phyloP scores from a whole-genome alignment of 345 rosid genomes.

The Brassica carinata region DNA sequence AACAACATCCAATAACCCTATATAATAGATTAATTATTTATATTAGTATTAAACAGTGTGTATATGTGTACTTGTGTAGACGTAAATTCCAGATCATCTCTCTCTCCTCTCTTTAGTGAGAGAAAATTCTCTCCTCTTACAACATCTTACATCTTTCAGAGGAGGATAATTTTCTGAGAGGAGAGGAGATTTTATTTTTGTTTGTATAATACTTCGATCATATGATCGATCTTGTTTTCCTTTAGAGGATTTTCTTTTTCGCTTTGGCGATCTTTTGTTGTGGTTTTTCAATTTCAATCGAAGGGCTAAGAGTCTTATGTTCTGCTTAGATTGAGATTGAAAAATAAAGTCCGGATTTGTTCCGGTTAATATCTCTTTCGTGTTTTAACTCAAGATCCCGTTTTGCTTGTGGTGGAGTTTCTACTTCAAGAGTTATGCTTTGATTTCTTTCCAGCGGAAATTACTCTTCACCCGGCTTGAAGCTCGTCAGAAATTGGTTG shows the following conservation, averaged over 20 bases:
- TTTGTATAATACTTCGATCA: too few species aligned
- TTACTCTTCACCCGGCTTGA: too few species aligned
- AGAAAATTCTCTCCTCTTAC: too few species aligned
- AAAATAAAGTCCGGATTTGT: neutral
- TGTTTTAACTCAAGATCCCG: neutral
- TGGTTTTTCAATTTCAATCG: neutral
- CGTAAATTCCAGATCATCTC: neutral
- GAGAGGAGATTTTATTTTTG: too few species aligned
- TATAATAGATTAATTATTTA: conserved; percentile 3
- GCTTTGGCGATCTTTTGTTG: neutral
- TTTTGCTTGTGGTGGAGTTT: neutral
- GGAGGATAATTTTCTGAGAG: too few species aligned
- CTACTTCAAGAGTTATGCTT: neutral
- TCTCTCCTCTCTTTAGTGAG: too few species aligned
- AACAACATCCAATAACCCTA: conserved; percentile 31
- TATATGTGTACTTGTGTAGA: neutral
- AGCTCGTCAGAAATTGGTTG: too few species aligned
- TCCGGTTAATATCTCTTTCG: neutral
- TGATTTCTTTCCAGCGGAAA: neutral
- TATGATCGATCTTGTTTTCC: too few species aligned
- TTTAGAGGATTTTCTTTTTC: neutral
- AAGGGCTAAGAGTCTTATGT: neutral
- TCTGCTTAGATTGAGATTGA: neutral
- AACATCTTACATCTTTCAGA: too few species aligned
- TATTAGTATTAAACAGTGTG: neutral